Percentiles rank a stretch among this genome's conserved stretches.
These are phyloP conservation scores for Solanum sejunctum DNA, from an alignment of 257 asterid species.

Conservation along the genomic window DNA sequence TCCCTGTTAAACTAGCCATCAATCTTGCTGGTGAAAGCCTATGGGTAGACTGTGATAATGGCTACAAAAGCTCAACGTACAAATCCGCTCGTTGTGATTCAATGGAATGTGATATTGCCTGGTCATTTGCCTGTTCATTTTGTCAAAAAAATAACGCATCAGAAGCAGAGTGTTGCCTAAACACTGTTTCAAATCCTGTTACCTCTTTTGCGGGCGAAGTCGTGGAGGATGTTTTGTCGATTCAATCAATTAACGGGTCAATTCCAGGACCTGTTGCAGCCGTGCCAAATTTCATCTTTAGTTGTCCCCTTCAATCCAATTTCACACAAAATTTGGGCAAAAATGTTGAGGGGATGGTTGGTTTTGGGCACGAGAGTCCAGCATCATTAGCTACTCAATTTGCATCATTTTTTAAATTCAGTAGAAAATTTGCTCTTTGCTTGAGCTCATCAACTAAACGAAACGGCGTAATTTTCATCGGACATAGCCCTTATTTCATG, in stretches of 20 bases:
- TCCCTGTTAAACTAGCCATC: neutral
- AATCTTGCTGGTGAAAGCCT: neutral
- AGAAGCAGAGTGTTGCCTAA: neutral
- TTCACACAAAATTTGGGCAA: neutral
- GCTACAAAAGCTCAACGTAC: neutral
- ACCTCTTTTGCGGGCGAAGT: neutral
- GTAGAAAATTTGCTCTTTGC: slow-evolving; percentile 2
- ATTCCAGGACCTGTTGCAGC: neutral
- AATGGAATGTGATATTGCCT: neutral
- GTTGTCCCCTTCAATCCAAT: neutral
- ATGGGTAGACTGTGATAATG: neutral
- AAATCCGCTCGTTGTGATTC: neutral
- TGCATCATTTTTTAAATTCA: neutral
- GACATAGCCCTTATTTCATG: slow-evolving; percentile 5
- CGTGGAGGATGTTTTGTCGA: neutral
- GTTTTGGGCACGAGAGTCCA: neutral
- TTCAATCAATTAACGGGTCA: neutral
- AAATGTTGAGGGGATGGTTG: slow-evolving; percentile 2
- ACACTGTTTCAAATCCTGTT: neutral
- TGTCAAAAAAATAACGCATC: neutral
- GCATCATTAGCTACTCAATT: neutral
- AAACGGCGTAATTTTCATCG: slow-evolving; percentile 9
- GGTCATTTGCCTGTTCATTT: neutral
- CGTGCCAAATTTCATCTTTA: neutral
- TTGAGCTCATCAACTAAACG: neutral